Evolutionary conservation across 495 filamentous ascomycete species (phyloP).

Genomic region (Aspergillus kassunensis): DNA sequence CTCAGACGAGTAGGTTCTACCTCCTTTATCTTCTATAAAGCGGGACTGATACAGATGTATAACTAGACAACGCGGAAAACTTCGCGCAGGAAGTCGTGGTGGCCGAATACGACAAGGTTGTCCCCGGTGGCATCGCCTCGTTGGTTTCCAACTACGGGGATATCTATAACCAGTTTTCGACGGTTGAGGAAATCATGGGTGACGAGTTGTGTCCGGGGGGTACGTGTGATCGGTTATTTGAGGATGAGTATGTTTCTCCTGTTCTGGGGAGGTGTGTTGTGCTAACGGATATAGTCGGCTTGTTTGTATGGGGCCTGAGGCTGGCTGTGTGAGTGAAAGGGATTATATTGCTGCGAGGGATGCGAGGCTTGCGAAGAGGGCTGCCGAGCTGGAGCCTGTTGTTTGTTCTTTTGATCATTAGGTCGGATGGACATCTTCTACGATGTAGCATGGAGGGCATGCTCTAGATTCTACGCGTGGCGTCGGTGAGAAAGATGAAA

Average conservation of each 20-base stretch:
- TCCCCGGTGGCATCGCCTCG: background rate
- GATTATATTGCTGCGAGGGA: background rate
- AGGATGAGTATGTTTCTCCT: background rate
- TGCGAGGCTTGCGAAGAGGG: background rate
- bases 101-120: background rate
- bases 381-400: too few relatives aligned
- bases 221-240: background rate
- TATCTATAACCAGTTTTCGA: slow-evolving; percentile 2
- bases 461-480: too few relatives aligned
- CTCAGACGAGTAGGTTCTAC: background rate
- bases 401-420: background rate
- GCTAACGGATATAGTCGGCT: background rate
- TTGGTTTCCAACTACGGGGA: background rate
- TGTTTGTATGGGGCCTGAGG: background rate
- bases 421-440: too few relatives aligned
- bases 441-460: too few relatives aligned
- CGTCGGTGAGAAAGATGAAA: too few relatives aligned
- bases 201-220: background rate
- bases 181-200: background rate
- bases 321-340: background rate
- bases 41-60: background rate
- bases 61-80: background rate
- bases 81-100: slow-evolving; percentile 4
- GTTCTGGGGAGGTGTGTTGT: background rate
- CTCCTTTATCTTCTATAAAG: background rate